A percentile compares a stretch with the other conserved stretches of the same genome.
Evolutionary conservation across 768 basidiomycete genomes (phyloP).

Genomic region (Serendipita sp.): DNA sequence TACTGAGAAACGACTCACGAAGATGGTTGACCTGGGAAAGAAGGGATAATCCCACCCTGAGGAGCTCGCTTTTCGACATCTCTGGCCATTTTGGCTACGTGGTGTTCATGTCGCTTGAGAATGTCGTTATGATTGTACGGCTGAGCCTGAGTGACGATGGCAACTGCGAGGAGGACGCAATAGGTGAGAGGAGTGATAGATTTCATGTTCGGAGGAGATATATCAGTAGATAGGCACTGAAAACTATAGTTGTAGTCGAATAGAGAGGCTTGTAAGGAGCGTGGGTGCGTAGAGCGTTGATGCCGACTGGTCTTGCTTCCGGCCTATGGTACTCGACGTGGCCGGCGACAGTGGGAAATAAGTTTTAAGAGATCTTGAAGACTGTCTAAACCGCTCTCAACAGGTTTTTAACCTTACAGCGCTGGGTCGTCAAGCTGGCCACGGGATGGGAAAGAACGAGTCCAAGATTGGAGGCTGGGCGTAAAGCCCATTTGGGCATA

Average conservation of each 20-base stretch:
- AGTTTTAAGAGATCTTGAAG: no score
- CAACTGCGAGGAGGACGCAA: not conserved
- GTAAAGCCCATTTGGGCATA: no score
- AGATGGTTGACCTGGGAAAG: not conserved
- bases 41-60: no score
- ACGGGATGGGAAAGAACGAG: no score
- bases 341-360: no score
- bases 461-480: no score
- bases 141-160: not conserved
- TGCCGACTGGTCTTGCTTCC: not conserved
- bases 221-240: not conserved
- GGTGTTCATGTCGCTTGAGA: not conserved
- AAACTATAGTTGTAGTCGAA: not conserved
- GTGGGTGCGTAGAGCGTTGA: conserved; percentile 1
- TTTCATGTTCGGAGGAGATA: not conserved
- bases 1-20: not conserved
- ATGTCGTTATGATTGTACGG: not conserved
- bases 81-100: not conserved
- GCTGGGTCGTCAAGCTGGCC: no score
- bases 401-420: no score
- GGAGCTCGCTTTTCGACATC: no score
- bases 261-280: not conserved
- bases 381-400: no score
- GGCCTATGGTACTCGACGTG: no score
- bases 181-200: not conserved